Evolutionary conservation across 805 yeast genomes (phyloP).

Genomic region (Saccharomyces mikatae): DNA sequence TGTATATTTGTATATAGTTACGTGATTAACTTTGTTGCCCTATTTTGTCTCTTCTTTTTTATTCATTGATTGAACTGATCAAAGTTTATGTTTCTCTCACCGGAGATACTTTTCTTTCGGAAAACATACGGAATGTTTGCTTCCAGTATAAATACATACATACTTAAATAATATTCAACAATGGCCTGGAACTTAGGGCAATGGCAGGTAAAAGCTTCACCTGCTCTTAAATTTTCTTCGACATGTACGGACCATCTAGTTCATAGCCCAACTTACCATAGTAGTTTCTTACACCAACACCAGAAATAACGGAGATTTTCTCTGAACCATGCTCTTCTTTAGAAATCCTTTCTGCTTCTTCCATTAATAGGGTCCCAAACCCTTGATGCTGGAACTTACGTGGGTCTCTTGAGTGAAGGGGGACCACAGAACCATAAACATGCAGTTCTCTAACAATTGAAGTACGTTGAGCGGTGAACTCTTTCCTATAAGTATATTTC

Average conservation of each 20-base stretch:
- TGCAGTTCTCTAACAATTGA: slow-evolving; percentile 95
- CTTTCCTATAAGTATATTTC: slow-evolving; percentile 84
- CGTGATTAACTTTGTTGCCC: background rate
- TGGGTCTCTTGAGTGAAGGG: slow-evolving; percentile 92
- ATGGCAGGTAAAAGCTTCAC: background rate
- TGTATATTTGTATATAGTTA: background rate
- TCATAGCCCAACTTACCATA: slow-evolving; percentile 86
- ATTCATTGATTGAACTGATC: background rate
- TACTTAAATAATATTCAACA: background rate
- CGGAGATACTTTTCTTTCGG: background rate
- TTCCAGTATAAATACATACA: background rate
- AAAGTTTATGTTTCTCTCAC: background rate
- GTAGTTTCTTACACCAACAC: slow-evolving; percentile 96
- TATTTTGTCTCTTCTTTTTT: background rate
- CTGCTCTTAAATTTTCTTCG: slow-evolving; percentile 40
- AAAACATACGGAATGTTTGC: background rate
- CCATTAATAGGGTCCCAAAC: slow-evolving; percentile 94
- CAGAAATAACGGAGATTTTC: slow-evolving; percentile 89
- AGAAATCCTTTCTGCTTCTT: slow-evolving; percentile 95
- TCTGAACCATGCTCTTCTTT: slow-evolving; percentile 88
- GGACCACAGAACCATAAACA: slow-evolving; percentile 96
- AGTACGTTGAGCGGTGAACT: slow-evolving; percentile 73
- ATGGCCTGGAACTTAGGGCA: background rate
- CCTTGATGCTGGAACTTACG: slow-evolving; percentile 98
- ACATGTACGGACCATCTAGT: slow-evolving; percentile 95